Conservation (phyloP, 176 grass and related monocot species). For the Puya raimondii region DNA sequence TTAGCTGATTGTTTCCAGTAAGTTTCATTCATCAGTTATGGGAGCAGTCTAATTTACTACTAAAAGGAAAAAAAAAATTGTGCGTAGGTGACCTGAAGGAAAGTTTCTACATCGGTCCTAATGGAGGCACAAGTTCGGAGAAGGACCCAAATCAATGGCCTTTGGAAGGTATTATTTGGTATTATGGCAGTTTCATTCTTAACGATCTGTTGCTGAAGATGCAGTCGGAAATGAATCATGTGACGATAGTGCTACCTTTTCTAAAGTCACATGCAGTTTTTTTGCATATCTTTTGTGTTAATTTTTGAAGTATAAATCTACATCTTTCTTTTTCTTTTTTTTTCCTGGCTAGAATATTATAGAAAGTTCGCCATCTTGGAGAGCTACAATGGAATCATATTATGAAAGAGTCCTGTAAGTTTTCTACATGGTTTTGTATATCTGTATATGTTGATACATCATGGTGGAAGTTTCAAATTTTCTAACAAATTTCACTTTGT, state of each 20-base stretch:
- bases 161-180: constrained; percentile 36
- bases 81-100: constrained; percentile 66
- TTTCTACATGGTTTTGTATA: not conserved
- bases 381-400: constrained; percentile 58
- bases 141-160: constrained; percentile 57
- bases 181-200: constrained; percentile 6
- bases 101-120: constrained; percentile 61
- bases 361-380: constrained; percentile 62
- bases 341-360: constrained; percentile 21
- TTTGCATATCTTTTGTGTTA: not conserved
- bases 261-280: not conserved
- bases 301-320: constrained; percentile 1
- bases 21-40: no score
- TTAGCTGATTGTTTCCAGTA: no score
- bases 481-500: no score
- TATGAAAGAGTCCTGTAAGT: constrained; percentile 49
- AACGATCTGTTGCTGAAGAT: not conserved
- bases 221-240: constrained; percentile 2
- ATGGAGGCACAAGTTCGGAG: constrained; percentile 10
- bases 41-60: no score
- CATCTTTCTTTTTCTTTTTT: not conserved
- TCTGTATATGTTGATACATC: no score
- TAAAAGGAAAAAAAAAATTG: not conserved
- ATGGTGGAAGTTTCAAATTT: no score
- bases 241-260: not conserved